phyloP scores from a whole-genome alignment of 2,329 filamentous ascomycete genomes.

The Ceratocystis destructans region DNA sequence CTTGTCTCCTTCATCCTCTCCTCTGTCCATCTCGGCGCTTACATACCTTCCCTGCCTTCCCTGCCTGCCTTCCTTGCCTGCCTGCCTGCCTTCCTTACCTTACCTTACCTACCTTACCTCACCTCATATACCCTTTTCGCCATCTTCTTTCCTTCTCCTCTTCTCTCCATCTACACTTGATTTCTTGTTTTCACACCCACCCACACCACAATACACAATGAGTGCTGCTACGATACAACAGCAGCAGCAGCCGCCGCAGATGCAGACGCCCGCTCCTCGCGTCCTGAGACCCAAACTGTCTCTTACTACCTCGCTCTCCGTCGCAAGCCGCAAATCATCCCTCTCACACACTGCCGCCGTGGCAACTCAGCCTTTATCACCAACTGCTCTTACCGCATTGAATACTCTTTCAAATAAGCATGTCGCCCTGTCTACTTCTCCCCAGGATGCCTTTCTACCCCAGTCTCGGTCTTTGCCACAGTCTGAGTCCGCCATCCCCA shows the following conservation, averaged over 20 bases:
- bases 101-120: background rate
- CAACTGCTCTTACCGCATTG: conserved; percentile 48
- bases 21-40: background rate
- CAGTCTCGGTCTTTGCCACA: background rate
- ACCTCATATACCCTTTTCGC: background rate
- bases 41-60: background rate
- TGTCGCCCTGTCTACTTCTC: conserved; percentile 31
- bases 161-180: background rate
- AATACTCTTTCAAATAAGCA: conserved; percentile 53
- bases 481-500: conserved; percentile 11
- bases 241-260: background rate
- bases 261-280: background rate
- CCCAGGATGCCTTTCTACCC: background rate
- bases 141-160: background rate
- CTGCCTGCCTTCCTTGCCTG: too few species aligned
- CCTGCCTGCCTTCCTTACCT: too few species aligned
- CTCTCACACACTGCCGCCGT: conserved; percentile 32
- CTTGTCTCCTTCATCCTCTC: too few species aligned
- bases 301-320: conserved; percentile 33
- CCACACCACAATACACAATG: conserved; percentile 10
- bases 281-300: conserved; percentile 23
- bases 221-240: conserved; percentile 11
- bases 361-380: conserved; percentile 40
- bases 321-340: conserved; percentile 3
- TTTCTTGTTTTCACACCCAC: background rate